phyloP scores from a whole-genome alignment of 2,329 filamentous ascomycete genomes.

The Aspergillus sp. region DNA sequence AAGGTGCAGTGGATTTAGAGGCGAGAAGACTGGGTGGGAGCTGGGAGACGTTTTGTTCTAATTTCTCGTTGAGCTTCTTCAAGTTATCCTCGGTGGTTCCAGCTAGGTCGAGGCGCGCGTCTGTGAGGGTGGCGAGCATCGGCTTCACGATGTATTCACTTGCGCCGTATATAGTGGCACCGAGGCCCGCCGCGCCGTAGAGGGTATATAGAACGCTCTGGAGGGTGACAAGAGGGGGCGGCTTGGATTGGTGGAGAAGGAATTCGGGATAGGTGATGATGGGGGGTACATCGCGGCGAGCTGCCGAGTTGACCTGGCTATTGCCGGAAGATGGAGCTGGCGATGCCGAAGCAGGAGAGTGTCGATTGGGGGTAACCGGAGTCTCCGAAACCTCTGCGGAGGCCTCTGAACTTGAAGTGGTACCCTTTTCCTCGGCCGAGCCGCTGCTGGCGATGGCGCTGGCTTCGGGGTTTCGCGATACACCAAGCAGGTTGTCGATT shows the following conservation, averaged over 20 bases:
- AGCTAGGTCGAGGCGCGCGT: constrained; percentile 59
- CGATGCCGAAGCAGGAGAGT: constrained; percentile 8
- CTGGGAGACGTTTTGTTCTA: constrained; percentile 52
- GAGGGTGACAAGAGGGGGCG: constrained; percentile 61
- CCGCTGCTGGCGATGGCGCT: constrained; percentile 18
- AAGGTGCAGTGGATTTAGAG: not conserved
- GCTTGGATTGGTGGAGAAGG: constrained; percentile 58
- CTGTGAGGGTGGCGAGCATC: constrained; percentile 56
- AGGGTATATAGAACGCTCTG: constrained; percentile 56
- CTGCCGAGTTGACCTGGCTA: constrained; percentile 15
- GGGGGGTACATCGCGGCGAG: constrained; percentile 52
- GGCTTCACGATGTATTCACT: constrained; percentile 61
- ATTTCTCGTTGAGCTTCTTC: constrained; percentile 55
- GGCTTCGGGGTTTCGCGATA: constrained; percentile 34
- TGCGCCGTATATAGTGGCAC: constrained; percentile 57
- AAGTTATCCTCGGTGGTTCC: constrained; percentile 53
- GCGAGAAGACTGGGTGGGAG: constrained; percentile 42
- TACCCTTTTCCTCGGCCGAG: constrained; percentile 14
- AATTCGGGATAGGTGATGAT: constrained; percentile 70
- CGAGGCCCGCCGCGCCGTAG: constrained; percentile 57
- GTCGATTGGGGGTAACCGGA: not conserved
- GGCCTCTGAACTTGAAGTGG: constrained; percentile 1
- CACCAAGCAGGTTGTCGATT: constrained; percentile 65
- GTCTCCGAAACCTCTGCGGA: not conserved
- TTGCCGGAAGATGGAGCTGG: constrained; percentile 1